Base-by-base conservation (phyloP, 805 yeast genomes). In the Maudiozyma bulderi region DNA sequence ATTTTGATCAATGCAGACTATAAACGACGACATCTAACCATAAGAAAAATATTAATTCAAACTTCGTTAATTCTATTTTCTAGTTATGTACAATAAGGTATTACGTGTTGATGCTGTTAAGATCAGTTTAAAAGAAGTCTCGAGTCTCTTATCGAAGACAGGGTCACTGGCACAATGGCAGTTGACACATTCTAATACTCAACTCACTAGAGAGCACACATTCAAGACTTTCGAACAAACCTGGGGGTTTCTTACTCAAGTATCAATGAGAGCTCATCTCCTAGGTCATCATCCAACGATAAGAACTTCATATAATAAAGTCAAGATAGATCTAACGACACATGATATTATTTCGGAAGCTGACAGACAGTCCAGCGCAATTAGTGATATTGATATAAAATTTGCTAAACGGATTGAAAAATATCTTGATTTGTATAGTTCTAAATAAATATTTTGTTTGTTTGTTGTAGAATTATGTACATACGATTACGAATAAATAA, bases 231-330 rank as follows among this genome's bases (percentile, higher is more conserved):
- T 75, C 58, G 80, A 79, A 51, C 73, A 73, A 40, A 81, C 91
- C 0, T 82, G 90, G 88, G 68, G 76, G 8, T 82, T 83, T 57
- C 64, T 85, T 15, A 80, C 77, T 30, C 71, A 73, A 43, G 73
- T 84, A 1, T 75, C 86, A 1, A 62, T 76, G 65, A 65, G 79
- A 46, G 73, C 85, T 0, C 84, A 82, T 58, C 56, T 72, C 1
- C 61, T 67, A 57, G 82, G 80, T 4, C 91, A 85, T 57, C 95
- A 85, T 60, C 91, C 93, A 0, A 80, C 80, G 0, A 77, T 85
- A 10, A 71, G 69, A 0, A 84, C 84, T 3, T 74, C 80, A 0
- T 85, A 84, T 57, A 85, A 79, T 52, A 66, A 69, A 32, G 84
- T 84, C 1, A 66, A 69, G 13, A 51, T 85, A 3, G 67, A 69